Percentiles rank a stretch among this genome's conserved stretches.
Conservation (phyloP, 2,329 filamentous ascomycete species). For the Aspergillus brunneoviolaceus region DNA sequence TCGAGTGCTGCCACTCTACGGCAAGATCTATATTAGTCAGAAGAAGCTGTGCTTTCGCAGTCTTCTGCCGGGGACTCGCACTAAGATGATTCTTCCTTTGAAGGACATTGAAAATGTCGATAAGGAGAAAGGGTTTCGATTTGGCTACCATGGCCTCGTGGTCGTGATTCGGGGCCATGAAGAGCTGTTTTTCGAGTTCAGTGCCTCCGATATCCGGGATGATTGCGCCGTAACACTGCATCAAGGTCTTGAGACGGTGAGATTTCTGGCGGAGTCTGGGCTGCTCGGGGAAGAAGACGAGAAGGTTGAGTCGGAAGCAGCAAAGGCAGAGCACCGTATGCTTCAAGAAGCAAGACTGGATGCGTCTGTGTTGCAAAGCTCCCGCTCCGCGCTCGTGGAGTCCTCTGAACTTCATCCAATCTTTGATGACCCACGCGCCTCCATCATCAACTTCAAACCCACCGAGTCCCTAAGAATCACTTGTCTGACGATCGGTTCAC, state of each 20-base stretch:
- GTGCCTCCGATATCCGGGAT: constrained; percentile 72
- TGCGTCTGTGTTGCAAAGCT: constrained; percentile 36
- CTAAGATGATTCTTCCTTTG: constrained; percentile 86
- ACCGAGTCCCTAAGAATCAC: constrained; percentile 76
- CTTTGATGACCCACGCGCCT: constrained; percentile 86
- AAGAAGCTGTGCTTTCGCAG: constrained; percentile 90
- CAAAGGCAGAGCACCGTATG: constrained; percentile 77
- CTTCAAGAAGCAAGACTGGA: constrained; percentile 69
- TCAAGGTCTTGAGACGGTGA: constrained; percentile 70
- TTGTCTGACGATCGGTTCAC: constrained; percentile 91
- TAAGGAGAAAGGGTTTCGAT: constrained; percentile 91
- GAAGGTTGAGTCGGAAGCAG: constrained; percentile 68
- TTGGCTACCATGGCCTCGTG: constrained; percentile 86
- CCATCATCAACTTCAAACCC: constrained; percentile 89
- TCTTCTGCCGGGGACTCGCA: constrained; percentile 81
- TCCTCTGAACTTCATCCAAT: constrained; percentile 64
- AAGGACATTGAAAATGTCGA: constrained; percentile 90
- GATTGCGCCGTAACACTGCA: constrained; percentile 84
- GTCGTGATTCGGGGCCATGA: constrained; percentile 93
- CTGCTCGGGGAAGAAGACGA: constrained; percentile 68
- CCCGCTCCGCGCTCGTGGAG: constrained; percentile 25
- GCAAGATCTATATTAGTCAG: constrained; percentile 93
- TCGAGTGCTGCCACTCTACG: constrained; percentile 85
- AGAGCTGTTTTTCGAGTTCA: constrained; percentile 95
- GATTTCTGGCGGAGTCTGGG: constrained; percentile 69